Evolutionary conservation across 1,139 yeast species (phyloP).

Genomic region (Hansenula anomala): DNA sequence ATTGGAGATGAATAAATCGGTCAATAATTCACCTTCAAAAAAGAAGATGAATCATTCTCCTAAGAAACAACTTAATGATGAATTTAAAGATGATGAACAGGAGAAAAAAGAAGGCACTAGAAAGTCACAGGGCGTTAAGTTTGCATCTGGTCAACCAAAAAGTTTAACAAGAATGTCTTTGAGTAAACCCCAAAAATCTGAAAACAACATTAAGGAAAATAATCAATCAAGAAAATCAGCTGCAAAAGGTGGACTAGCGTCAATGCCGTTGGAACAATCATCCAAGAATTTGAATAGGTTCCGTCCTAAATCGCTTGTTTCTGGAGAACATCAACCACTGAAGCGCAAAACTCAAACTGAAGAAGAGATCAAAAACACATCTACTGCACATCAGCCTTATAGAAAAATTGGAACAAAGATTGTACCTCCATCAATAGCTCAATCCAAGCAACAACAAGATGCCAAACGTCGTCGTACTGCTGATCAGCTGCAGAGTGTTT

Average conservation of each 20-base stretch:
- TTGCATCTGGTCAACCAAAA: slow-evolving; percentile 4
- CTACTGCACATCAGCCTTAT: slow-evolving; percentile 12
- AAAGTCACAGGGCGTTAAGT: neutral
- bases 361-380: slow-evolving; percentile 10
- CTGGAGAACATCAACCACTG: slow-evolving; percentile 10
- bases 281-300: slow-evolving; percentile 7
- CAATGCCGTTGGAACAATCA: slow-evolving; percentile 14
- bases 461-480: slow-evolving; percentile 22
- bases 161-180: slow-evolving; percentile 19
- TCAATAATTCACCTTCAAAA: neutral
- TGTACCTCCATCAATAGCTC: slow-evolving; percentile 14
- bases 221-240: slow-evolving; percentile 15
- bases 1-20: slow-evolving; percentile 10
- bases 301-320: slow-evolving; percentile 17
- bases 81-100: neutral
- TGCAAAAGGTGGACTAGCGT: slow-evolving; percentile 17
- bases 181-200: slow-evolving; percentile 8
- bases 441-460: slow-evolving; percentile 15
- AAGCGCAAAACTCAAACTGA: slow-evolving; percentile 20
- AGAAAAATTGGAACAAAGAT: slow-evolving; percentile 21
- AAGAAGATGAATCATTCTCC: no score
- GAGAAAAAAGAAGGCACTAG: slow-evolving; percentile 2
- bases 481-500: slow-evolving; percentile 15
- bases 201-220: slow-evolving; percentile 2
- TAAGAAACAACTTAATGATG: neutral